Percentiles rank a stretch among this genome's conserved stretches.
Evolutionary conservation across 2,329 filamentous ascomycete genomes (phyloP).

Genomic region (Sphaerulina populicola): DNA sequence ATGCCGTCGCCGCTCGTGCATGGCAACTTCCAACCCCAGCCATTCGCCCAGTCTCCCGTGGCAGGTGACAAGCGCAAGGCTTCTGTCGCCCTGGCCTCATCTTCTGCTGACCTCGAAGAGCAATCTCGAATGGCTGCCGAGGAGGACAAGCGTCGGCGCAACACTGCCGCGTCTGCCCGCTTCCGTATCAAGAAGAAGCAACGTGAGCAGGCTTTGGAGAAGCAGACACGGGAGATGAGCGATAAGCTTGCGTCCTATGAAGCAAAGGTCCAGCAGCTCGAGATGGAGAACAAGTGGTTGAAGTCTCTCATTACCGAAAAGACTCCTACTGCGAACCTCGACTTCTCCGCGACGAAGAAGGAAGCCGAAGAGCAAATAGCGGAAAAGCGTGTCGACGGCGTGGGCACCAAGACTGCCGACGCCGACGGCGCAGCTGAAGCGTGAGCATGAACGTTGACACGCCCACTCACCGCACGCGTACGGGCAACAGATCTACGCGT

Average conservation of each 20-base stretch:
- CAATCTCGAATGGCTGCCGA: slow-evolving; percentile 42
- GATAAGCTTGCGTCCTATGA: slow-evolving; percentile 42
- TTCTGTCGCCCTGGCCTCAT: slow-evolving; percentile 30
- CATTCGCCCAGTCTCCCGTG: slow-evolving; percentile 15
- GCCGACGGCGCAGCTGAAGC: background rate
- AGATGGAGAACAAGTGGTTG: slow-evolving; percentile 48
- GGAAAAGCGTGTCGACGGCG: slow-evolving; percentile 28
- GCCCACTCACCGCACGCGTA: background rate
- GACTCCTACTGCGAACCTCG: slow-evolving; percentile 31
- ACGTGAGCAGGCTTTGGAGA: slow-evolving; percentile 46
- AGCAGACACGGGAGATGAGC: slow-evolving; percentile 45
- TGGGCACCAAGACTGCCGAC: slow-evolving; percentile 21
- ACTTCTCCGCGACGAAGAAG: slow-evolving; percentile 18
- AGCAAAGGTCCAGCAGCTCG: slow-evolving; percentile 42
- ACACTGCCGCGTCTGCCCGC: slow-evolving; percentile 46
- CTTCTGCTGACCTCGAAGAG: slow-evolving; percentile 38
- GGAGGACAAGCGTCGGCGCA: slow-evolving; percentile 47
- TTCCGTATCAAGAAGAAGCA: slow-evolving; percentile 51
- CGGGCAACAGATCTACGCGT: background rate
- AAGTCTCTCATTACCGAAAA: slow-evolving; percentile 47
- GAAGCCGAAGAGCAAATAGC: slow-evolving; percentile 26
- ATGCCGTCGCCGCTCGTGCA: slow-evolving; percentile 27
- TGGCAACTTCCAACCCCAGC: slow-evolving; percentile 25
- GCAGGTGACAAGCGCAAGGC: slow-evolving; percentile 42
- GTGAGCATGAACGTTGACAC: background rate